Base-by-base conservation (phyloP, 805 yeast species). In the Starmerella gropengiesseri region DNA sequence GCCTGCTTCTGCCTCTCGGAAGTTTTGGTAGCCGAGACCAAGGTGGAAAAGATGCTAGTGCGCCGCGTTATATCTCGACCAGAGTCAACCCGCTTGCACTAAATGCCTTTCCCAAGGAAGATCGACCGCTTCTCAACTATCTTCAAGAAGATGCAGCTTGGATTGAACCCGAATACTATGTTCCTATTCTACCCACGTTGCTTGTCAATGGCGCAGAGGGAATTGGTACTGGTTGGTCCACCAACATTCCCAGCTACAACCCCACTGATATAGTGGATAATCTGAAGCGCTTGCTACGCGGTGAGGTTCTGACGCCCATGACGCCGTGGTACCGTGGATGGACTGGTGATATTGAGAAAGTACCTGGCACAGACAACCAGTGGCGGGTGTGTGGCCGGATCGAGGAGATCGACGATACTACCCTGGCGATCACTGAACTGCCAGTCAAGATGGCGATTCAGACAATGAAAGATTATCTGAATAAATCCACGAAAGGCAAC, bases 1-100 rank as follows among this genome's bases (percentile, higher is more conserved):
- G 91, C 60, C 57, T 85, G 40, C 66, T 91, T 55, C 71, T 76
- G 59, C 98, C 98, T 36, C 82, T 81, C 60, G 98, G 98, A 70
- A 79, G 85, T 26, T 91, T 91, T 60, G 98, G 98, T 72, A 78
- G 95, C 1, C 77, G 98, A 64, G 87, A 91, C 20, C 71, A 84
- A 20, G 98, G 98, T 62, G 98, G 98, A 67, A 91, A 91, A 61
- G 98, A 91, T 68, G 91, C 87, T 13, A 82, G 97, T n/a, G 96
- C 97, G 21, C 79, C 95, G 35, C 87, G 98, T 73, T 91, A 91
- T 68, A 87, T 91, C 60, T 83, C 74, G 61, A 91, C 98, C 0
- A 86, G 83, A 56, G 65, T 91, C 50, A 75, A 74, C 42, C 76
- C 78, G 26, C 69, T 91, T 38, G 82, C 97, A 0, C 69, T 81